Percentiles rank a stretch among this genome's conserved stretches.
These are phyloP conservation scores for Albizia julibrissin DNA, from an alignment of 306 rosid genomes.

Conservation along the genomic window DNA sequence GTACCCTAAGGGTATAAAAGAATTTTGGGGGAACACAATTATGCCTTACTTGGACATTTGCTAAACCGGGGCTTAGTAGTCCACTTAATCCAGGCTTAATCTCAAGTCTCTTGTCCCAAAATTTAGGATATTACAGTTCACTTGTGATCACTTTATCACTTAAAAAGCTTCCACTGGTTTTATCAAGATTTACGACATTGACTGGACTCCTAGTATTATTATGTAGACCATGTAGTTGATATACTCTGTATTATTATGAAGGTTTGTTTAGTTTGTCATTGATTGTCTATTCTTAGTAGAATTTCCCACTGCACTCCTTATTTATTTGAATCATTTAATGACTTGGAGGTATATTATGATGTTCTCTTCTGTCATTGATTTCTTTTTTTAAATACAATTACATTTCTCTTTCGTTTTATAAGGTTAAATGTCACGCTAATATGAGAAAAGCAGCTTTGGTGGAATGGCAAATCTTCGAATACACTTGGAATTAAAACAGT, in stretches of 20 bases:
- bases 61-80: too few species aligned
- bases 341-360: not conserved
- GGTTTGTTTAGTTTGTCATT: not conserved
- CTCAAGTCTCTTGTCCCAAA: too few species aligned
- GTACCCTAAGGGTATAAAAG: too few species aligned
- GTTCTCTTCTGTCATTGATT: not conserved
- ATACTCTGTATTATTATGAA: not conserved
- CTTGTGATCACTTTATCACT: constrained; percentile 73
- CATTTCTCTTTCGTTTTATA: not conserved
- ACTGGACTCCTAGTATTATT: constrained; percentile 89
- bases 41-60: too few species aligned
- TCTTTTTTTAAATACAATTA: not conserved
- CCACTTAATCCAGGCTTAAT: too few species aligned
- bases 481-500: not conserved
- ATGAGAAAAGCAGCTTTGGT: not conserved
- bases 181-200: constrained; percentile 82
- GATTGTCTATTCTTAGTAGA: not conserved
- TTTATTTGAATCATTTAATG: not conserved
- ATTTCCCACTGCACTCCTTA: not conserved
- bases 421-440: not conserved
- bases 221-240: constrained; percentile 4
- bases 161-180: constrained; percentile 70
- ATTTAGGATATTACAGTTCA: too few species aligned
- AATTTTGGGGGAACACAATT: too few species aligned
- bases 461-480: not conserved